phyloP scores from a whole-genome alignment of 176 grass and related monocot species.

The Elymus sibiricus region DNA sequence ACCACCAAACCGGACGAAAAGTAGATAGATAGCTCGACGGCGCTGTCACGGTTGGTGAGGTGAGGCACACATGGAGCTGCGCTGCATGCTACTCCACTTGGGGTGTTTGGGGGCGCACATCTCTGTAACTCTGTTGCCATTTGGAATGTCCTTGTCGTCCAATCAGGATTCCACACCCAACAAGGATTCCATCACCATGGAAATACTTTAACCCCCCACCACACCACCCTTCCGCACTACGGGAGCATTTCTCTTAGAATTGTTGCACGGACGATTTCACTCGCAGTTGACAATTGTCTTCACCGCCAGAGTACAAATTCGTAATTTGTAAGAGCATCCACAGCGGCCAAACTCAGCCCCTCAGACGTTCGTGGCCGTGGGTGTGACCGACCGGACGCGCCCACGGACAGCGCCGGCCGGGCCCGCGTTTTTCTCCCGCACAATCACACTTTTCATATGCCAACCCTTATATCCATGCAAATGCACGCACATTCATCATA shows the following conservation, averaged over 20 bases:
- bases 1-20: slow-evolving; percentile 15
- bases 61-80: too few species aligned
- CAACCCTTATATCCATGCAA: too few species aligned
- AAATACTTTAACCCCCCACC: background rate
- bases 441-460: too few species aligned
- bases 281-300: background rate
- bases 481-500: too few species aligned
- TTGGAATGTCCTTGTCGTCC: background rate
- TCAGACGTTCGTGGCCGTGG: too few species aligned
- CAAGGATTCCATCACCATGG: background rate
- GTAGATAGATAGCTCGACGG: background rate
- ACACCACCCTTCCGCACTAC: background rate
- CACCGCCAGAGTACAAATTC: too few species aligned
- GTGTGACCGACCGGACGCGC: too few species aligned
- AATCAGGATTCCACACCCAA: background rate
- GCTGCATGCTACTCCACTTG: slow-evolving; percentile 3
- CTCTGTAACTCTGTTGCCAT: background rate
- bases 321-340: too few species aligned
- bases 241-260: too few species aligned
- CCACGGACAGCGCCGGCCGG: too few species aligned
- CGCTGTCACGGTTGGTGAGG: slow-evolving; percentile 39
- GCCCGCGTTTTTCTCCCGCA: too few species aligned
- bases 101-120: slow-evolving; percentile 1
- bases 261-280: background rate
- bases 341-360: too few species aligned